Conservation (phyloP, 768 basidiomycete species). For the Amanita inopinata region DNA sequence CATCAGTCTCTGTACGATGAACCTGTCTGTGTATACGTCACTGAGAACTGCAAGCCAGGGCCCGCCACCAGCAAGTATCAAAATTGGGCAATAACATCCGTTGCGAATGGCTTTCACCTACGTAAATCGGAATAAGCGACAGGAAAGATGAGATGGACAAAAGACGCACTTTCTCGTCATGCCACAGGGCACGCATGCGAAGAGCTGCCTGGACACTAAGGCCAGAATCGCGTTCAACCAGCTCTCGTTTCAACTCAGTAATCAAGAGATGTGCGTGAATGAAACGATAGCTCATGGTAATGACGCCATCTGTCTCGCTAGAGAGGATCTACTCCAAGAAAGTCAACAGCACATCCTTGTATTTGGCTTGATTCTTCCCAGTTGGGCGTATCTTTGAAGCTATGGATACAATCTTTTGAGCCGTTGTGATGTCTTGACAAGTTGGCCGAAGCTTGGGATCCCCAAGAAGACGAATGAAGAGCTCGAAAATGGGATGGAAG, state of each 20-base stretch:
- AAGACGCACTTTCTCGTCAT: too few species aligned
- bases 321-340: too few species aligned
- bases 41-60: conserved; percentile 1
- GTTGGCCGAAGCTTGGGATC: conserved; percentile 13
- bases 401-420: conserved; percentile 10
- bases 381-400: conserved; percentile 14
- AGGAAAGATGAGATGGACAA: too few species aligned
- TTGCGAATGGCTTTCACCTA: neutral
- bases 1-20: conserved; percentile 16
- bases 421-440: conserved; percentile 3
- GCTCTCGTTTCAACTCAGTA: too few species aligned
- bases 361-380: neutral
- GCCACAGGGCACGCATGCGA: too few species aligned
- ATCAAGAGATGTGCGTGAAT: too few species aligned
- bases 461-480: conserved; percentile 14
- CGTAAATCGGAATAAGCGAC: neutral
- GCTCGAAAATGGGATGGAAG: conserved; percentile 19
- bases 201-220: too few species aligned
- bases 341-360: neutral
- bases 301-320: too few species aligned
- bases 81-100: conserved; percentile 21
- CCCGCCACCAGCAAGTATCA: conserved; percentile 21
- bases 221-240: too few species aligned
- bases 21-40: conserved; percentile 13
- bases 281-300: too few species aligned